Evolutionary conservation across 805 yeast species (phyloP).

Genomic region (Lipomyces orientalis): DNA sequence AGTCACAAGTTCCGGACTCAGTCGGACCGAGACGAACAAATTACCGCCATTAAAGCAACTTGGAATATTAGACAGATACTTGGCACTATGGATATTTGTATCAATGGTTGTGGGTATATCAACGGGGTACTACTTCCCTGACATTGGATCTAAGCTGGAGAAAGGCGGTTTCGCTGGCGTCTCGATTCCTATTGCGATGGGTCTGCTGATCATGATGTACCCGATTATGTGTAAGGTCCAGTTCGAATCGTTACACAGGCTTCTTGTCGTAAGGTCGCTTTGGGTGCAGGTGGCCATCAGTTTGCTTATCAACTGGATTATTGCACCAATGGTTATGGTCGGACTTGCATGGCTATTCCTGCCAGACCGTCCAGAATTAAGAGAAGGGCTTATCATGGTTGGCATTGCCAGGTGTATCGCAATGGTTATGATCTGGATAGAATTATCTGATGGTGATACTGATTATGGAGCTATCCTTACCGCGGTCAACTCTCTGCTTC

Average conservation of each 20-base stretch:
- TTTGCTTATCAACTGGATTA: slow-evolving; percentile 58
- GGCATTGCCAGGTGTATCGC: slow-evolving; percentile 68
- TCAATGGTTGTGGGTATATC: slow-evolving; percentile 41
- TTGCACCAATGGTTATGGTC: slow-evolving; percentile 63
- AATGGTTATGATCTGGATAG: slow-evolving; percentile 64
- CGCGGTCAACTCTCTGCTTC: slow-evolving; percentile 56
- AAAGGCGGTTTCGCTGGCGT: slow-evolving; percentile 40
- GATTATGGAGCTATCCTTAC: slow-evolving; percentile 60
- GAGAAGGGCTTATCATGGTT: slow-evolving; percentile 63
- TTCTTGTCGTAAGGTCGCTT: slow-evolving; percentile 40
- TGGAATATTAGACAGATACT: slow-evolving; percentile 38
- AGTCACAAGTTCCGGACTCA: slow-evolving; percentile 14
- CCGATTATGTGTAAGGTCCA: slow-evolving; percentile 62
- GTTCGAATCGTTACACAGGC: slow-evolving; percentile 53
- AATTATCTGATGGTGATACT: slow-evolving; percentile 59
- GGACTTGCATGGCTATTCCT: slow-evolving; percentile 60
- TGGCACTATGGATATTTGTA: slow-evolving; percentile 42
- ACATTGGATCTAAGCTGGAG: slow-evolving; percentile 34
- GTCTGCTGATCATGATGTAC: slow-evolving; percentile 61
- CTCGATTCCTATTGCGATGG: slow-evolving; percentile 48
- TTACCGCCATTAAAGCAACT: slow-evolving; percentile 31
- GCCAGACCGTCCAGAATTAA: slow-evolving; percentile 55
- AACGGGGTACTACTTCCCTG: slow-evolving; percentile 40
- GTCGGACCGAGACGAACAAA: slow-evolving; percentile 26
- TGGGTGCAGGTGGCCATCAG: slow-evolving; percentile 49